phyloP scores from a whole-genome alignment of 345 rosid genomes.

The Syzygium jambos region DNA sequence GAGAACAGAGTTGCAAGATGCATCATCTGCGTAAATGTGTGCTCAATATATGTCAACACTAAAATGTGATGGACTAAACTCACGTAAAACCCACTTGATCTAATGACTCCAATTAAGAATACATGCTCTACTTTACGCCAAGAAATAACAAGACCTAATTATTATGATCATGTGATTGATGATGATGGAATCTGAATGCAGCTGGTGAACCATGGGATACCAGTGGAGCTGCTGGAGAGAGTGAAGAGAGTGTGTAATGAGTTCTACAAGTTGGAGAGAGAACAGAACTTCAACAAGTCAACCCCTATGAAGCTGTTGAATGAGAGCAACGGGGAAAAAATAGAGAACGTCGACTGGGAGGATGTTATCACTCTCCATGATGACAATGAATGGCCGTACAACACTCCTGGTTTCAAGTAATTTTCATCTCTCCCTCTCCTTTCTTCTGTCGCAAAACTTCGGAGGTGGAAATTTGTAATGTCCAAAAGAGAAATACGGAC shows the following conservation, averaged over 20 bases:
- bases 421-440: neutral
- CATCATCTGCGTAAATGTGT: neutral
- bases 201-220: conserved; percentile 82
- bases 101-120: neutral
- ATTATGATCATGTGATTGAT: neutral
- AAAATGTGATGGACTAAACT: neutral
- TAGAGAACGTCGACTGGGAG: conserved; percentile 79
- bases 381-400: conserved; percentile 53
- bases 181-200: conserved; percentile 4
- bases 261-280: conserved; percentile 59
- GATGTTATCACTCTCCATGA: conserved; percentile 69
- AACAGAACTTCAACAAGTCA: conserved; percentile 54
- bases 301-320: conserved; percentile 32
- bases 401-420: conserved; percentile 63
- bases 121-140: neutral
- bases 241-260: conserved; percentile 64
- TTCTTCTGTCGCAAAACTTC: neutral
- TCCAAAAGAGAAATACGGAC: neutral
- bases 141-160: neutral
- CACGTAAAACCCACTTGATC: neutral
- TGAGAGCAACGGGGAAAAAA: conserved; percentile 31
- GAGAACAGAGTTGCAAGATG: neutral
- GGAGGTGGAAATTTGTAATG: neutral
- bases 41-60: neutral
- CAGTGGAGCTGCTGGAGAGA: conserved; percentile 56